These are phyloP conservation scores for Globisporangium heterothallicum DNA, from an alignment of 352 stramenopile species.

Conservation along the genomic window DNA sequence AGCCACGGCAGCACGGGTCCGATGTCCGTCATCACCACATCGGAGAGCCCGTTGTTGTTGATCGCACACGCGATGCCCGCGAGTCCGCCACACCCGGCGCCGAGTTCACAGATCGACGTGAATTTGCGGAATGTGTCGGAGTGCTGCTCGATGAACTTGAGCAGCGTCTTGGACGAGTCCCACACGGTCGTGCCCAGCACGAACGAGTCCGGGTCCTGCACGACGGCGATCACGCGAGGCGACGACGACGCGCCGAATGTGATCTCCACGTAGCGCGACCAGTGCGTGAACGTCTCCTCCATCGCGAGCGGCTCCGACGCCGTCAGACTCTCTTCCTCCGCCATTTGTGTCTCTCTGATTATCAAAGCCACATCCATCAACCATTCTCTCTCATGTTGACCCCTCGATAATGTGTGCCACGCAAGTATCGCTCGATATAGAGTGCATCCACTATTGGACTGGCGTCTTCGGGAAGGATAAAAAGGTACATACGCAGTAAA, in stretches of 20 bases:
- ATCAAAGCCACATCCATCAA: background rate
- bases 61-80: slow-evolving; percentile 72
- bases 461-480: no score
- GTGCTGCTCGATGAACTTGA: slow-evolving; percentile 81
- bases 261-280: slow-evolving; percentile 70
- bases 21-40: slow-evolving; percentile 77
- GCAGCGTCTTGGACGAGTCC: slow-evolving; percentile 82
- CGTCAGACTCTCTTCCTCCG: slow-evolving; percentile 51
- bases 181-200: slow-evolving; percentile 79
- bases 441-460: no score
- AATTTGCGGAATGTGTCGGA: slow-evolving; percentile 39
- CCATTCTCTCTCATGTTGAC: slow-evolving; percentile 1
- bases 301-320: slow-evolving; percentile 54
- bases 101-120: slow-evolving; percentile 69
- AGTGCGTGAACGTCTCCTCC: slow-evolving; percentile 76
- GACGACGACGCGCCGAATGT: slow-evolving; percentile 23
- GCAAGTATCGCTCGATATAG: no score
- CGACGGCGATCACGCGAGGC: slow-evolving; percentile 50
- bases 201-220: slow-evolving; percentile 80
- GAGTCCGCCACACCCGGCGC: slow-evolving; percentile 64
- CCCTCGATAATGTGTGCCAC: no score
- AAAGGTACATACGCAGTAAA: no score
- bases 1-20: slow-evolving; percentile 76
- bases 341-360: slow-evolving; percentile 26
- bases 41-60: slow-evolving; percentile 42